Base-by-base conservation (phyloP, 164 flowering plant species). In the Paratinospora sagittata region DNA sequence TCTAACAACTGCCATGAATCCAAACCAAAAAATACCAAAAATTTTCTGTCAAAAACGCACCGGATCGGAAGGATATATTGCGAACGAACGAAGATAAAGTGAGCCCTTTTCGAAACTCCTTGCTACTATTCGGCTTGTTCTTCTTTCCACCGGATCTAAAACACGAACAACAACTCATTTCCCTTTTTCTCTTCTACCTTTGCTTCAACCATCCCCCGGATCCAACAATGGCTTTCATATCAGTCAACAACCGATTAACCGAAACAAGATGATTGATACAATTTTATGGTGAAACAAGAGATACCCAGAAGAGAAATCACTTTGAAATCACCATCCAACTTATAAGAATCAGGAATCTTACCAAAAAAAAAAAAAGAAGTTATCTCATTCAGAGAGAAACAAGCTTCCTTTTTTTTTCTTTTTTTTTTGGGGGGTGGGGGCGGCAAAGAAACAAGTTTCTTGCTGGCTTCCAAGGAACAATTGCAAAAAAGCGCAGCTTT, bases 41-140 rank as follows among this genome's bases (percentile, higher is more conserved):
- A 2, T 13, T 16, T n/a, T 3, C 30, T n/a, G 23, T 27, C 19
- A n/a, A 17, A 16, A 21, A 16, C 65, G 26, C 74, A 90, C 95
- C 89, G 17, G 84, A 73, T 84, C 85, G 84, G 27, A 84, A 77
- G 45, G 95, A 88, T 30, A 88, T 78, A 72, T 85, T 85, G 1
- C 86, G 83, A 11, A 70, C 52, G 9, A 75, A 66, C 5, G 91
- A 83, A 55, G 87, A 78, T 62, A 81, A 45, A 6, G 72, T 65
- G 43, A 71, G 79, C 0, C 77, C 69, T 10, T 76, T 82, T 10
- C 72, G 65, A 67, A 72, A 74, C 34, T 81, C 83, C 72, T 81
- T 82, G 84, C 84, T 81, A 58, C 80, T 81, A 71, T 73, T 84
- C 75, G 80, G 74, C 8, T 84, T 79, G 41, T 66, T 81, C 39